Base-by-base conservation (phyloP, 2,329 filamentous ascomycete genomes). In the Paecilomyces niveus region DNA sequence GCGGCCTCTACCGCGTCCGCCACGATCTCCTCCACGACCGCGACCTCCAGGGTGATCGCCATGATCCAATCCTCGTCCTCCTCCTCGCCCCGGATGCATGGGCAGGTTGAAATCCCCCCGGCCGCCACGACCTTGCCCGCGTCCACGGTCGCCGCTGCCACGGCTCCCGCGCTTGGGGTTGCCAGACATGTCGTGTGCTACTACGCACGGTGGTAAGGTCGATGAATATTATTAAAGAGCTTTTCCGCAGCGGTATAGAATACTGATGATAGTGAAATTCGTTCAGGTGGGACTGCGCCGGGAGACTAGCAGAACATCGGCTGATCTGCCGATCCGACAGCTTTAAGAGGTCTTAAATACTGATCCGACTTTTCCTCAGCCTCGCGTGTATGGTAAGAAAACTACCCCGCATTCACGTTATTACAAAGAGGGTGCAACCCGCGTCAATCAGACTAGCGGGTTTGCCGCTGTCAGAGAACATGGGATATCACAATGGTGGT, bases 71-170 rank as follows among this genome's bases (percentile, higher is more conserved):
- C 58, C 10, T 58, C 39, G 15, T 62, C 61, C 59, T 64, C 64
- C 57, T 68, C 61, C 57, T 67, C 61, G 21, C 63, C 61, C 51
- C 10, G 39, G 15, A 18, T 45, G 39, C 8, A 45, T 45, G 59
- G 57, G n/a, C 54, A 55, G 59, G 59, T 54, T 29, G 57, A 52
- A 32, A 5, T 24, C 21, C 26, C 54, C 51, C 57, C 49, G 15
- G 22, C 67, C 62, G 11, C 67, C 62, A 55, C 65, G 53, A 24
- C 71, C 67, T 35, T 18, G n/a, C 2, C 70, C 66, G 54, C 68
- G 65, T 3, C 67, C 54, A 53, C 63, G 62, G 32, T 64, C 62
- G 53, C 67, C 64, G 29, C 65, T 61, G 50, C 65, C 62, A 22
- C 62, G 59, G 11, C 65, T 65, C 53, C 62, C 59, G 54, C 58